phyloP scores from a whole-genome alignment of 2,329 filamentous ascomycete genomes.

The Aspergillus calidoustus region DNA sequence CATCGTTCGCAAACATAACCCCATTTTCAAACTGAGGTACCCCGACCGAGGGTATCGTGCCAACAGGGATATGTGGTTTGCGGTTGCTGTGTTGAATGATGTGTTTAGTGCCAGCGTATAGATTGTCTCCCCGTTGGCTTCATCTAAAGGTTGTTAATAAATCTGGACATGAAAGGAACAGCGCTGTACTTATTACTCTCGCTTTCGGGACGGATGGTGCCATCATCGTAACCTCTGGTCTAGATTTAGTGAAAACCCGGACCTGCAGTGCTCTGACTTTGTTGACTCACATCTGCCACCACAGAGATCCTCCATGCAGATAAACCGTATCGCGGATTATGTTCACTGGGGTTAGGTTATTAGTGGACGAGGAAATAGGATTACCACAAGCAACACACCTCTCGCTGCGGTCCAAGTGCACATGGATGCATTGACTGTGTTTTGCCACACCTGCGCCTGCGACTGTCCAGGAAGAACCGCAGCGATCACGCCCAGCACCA shows the following conservation, averaged over 20 bases:
- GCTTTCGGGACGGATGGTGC: background rate
- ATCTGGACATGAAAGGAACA: too few species aligned
- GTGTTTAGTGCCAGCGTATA: conserved; percentile 63
- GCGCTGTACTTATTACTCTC: background rate
- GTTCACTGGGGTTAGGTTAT: conserved; percentile 49
- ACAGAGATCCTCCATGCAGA: conserved; percentile 65
- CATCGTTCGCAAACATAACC: conserved; percentile 67
- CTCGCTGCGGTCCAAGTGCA: conserved; percentile 59
- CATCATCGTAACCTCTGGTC: background rate
- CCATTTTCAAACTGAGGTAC: conserved; percentile 68
- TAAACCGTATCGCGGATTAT: conserved; percentile 68
- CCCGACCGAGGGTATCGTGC: conserved; percentile 53
- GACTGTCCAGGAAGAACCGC: conserved; percentile 27
- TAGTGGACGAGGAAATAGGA: background rate
- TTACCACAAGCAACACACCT: conserved; percentile 30
- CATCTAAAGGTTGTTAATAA: conserved; percentile 44
- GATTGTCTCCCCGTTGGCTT: conserved; percentile 52
- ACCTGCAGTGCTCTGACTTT: background rate
- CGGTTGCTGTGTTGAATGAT: conserved; percentile 55
- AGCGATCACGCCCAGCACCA: background rate
- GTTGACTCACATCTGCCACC: conserved; percentile 53
- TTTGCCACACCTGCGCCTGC: conserved; percentile 47
- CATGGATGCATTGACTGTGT: conserved; percentile 63
- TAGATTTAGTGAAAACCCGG: background rate
- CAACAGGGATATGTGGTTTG: conserved; percentile 61